Evolutionary conservation across 2,329 filamentous ascomycete species (phyloP), one percentile per base, ranked within the genome.

Genomic region (Diaporthe sp.): DNA sequence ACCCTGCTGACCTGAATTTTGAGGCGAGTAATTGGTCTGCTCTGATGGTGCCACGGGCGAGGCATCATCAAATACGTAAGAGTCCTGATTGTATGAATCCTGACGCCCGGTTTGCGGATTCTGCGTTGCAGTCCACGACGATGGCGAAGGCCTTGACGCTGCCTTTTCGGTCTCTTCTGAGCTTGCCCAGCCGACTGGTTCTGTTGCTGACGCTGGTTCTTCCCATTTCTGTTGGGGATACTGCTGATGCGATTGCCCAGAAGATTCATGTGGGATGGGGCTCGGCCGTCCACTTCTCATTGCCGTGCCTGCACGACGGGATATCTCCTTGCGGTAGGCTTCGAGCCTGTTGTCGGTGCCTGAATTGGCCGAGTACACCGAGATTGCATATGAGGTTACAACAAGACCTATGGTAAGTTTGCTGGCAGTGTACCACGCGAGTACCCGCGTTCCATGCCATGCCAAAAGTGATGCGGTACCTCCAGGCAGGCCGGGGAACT

Each of bases 401-500:
- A 85, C 75, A 15, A 82, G 55, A 10, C 76, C 71, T 30, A 79
- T 71, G 1, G 77, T 76, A 50, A 84, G 17, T 70, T 75, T 80
- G 44, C 75, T 70, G 0, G 78, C 63, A 30, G 79, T 72, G 12
- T 78, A 79, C 78, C 86, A 87, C 13, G 80, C 77, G 1, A 75
- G n/a, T n/a, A 82, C 79, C 2, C 86, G 82, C 19, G 78, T 32
- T 17, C 71, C 50, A 71, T 86, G 84, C 86, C 85, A 87, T 27
- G 78, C 70, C 22, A 53, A 22, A 32, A 66, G 74, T 7, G 84
- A 81, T 0, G n/a, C 51, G 0, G 15, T 59, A 4, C 82, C 83
- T 39, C 53, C 63, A 4, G 75, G 78, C 2, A 82, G 53, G n/a
- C 81, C 37, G 5, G 83, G 82, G 58, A 84, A 85, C 17, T 73